phyloP scores from a whole-genome alignment of 23 red algal species.

The Gracilaria gracilis region DNA sequence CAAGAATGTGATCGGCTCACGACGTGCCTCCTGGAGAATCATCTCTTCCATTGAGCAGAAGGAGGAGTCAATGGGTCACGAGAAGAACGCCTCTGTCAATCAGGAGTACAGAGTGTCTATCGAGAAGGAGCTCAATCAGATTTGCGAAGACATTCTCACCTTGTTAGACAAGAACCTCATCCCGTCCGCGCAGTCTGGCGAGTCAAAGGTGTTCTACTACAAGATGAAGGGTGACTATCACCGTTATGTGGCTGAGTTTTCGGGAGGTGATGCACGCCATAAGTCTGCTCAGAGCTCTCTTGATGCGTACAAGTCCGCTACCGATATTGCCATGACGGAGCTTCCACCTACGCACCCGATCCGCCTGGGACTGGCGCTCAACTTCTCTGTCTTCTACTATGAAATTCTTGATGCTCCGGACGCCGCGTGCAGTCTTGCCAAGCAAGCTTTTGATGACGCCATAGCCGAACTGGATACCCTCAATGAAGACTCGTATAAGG shows the following conservation, averaged over 20 bases:
- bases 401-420: constrained; percentile 98
- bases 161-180: constrained; percentile 97
- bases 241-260: constrained; percentile 98
- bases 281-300: constrained; percentile 86
- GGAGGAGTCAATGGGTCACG: constrained; percentile 95
- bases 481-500: constrained; percentile 97
- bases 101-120: constrained; percentile 94
- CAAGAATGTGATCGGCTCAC: constrained; percentile 99
- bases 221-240: constrained; percentile 99
- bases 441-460: constrained; percentile 99
- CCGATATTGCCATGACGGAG: constrained; percentile 90
- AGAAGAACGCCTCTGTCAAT: constrained; percentile 88
- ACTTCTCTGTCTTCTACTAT: constrained; percentile 99
- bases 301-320: constrained; percentile 95
- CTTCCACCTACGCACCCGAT: constrained; percentile 99
- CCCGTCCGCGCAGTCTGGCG: constrained; percentile 88
- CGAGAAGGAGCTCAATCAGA: constrained; percentile 90
- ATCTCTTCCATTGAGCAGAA: constrained; percentile 99
- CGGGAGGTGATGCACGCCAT: constrained; percentile 80
- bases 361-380: constrained; percentile 97
- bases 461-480: constrained; percentile 98
- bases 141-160: constrained; percentile 95
- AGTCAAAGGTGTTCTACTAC: constrained; percentile 94
- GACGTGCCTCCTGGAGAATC: constrained; percentile 98
- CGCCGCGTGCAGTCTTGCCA: constrained; percentile 93